Base-by-base conservation (phyloP, 140 eudicot genomes). In the Flaveria floridana region DNA sequence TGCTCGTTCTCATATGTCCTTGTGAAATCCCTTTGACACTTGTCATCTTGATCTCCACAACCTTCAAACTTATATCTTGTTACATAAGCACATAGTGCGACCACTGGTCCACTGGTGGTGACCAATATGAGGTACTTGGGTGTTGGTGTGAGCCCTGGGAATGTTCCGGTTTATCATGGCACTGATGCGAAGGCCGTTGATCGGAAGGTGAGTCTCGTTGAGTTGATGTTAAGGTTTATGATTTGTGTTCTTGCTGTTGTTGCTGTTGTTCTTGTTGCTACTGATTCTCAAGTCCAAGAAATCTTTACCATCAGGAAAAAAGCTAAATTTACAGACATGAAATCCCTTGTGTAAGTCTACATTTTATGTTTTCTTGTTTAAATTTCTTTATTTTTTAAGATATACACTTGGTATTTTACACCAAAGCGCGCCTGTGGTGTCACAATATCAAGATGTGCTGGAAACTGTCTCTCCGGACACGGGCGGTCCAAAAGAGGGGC, bases 321-420 rank as follows among this genome's bases (percentile, higher is more conserved):
- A 81, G 98, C 98, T 71, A 88, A 86, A 68, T 93, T 86, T 59
- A 90, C 93, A 6, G 91, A 93, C 81, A 93, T 93, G 96, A 93
- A 85, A 86, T 56, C 96, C 63, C 91, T 93, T 74, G 94, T 88
- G 98, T 93, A 76, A 46, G 70, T 66, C 37, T 0, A 5, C 7
- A 79, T n/a, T 76, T 69, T 16, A 13, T 1, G 3, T 28, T 68
- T 68, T 55, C 26, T 18, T 23, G 15, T 44, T 44, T 30, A 34
- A 52, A 56, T 57, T 61, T 34, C 44, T 2, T 44, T 8, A 44
- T 10, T 44, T 7, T 7, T 44, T 44, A 0, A 0, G 2, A 44
- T 44, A 7, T 44, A 11, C 6, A 0, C 8, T 34, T 34, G 41
- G 8, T 34, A 34, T 5, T 34, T 5, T 34, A 34, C 41, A 34